A percentile compares a stretch with the other conserved stretches of the same genome.
Evolutionary conservation across 1,139 yeast genomes (phyloP).

Genomic region (Taiozyma sp.): DNA sequence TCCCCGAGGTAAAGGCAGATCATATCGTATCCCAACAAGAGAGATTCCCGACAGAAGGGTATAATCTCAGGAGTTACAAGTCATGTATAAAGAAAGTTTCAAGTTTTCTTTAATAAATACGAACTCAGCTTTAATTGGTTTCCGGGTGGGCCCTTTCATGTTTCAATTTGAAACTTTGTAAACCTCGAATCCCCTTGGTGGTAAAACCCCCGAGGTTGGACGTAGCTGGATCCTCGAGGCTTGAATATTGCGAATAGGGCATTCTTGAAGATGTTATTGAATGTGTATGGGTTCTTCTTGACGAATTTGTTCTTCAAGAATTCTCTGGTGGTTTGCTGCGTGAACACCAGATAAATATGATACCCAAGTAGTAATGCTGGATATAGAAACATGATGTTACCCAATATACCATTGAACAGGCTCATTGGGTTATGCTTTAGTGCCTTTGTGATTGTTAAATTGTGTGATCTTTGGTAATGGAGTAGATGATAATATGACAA

Average conservation of each 20-base stretch:
- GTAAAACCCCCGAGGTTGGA: background rate
- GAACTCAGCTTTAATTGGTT: background rate
- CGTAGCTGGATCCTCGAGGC: background rate
- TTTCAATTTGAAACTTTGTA: background rate
- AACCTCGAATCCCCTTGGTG: background rate
- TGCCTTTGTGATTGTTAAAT: slow-evolving; percentile 19
- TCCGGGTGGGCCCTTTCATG: background rate
- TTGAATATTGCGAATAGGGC: background rate
- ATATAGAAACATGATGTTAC: slow-evolving; percentile 41
- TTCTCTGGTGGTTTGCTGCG: slow-evolving; percentile 71
- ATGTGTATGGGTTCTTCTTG: background rate
- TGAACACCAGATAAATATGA: slow-evolving; percentile 50
- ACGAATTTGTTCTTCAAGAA: slow-evolving; percentile 33
- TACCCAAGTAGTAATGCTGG: slow-evolving; percentile 49
- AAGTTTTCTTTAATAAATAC: too few relatives aligned
- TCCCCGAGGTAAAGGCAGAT: too few relatives aligned
- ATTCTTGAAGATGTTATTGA: background rate
- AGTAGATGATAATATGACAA: slow-evolving; percentile 36
- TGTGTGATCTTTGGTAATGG: slow-evolving; percentile 35
- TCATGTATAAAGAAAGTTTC: too few relatives aligned
- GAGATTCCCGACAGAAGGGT: too few relatives aligned
- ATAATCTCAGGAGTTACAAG: too few relatives aligned
- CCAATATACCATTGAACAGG: slow-evolving; percentile 33
- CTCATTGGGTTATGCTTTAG: slow-evolving; percentile 33
- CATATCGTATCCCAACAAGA: too few relatives aligned